phyloP scores from a whole-genome alignment of 2,329 filamentous ascomycete genomes.

The Claviceps sorghi region DNA sequence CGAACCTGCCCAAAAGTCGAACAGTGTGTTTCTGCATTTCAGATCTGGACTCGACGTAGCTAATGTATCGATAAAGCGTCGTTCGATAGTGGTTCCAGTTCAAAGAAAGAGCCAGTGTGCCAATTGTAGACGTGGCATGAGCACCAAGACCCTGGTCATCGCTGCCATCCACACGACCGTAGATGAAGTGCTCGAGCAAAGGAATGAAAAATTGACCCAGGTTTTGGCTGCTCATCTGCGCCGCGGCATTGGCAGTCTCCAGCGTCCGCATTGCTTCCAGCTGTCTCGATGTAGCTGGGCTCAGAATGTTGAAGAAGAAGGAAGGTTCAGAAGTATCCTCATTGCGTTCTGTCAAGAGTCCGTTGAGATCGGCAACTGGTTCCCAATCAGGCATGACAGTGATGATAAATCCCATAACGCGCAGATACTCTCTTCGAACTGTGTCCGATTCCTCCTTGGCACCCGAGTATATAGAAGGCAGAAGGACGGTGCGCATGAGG shows the following conservation, averaged over 20 bases:
- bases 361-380: slow-evolving; percentile 58
- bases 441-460: slow-evolving; percentile 68
- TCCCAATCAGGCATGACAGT: slow-evolving; percentile 54
- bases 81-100: slow-evolving; percentile 87
- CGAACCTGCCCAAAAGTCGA: slow-evolving; percentile 63
- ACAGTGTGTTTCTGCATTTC: slow-evolving; percentile 78
- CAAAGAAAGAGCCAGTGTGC: slow-evolving; percentile 56
- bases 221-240: slow-evolving; percentile 59
- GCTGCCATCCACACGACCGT: slow-evolving; percentile 55
- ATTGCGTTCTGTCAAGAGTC: slow-evolving; percentile 44
- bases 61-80: slow-evolving; percentile 68
- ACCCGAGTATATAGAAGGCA: slow-evolving; percentile 65
- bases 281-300: slow-evolving; percentile 76
- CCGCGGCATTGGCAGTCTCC: slow-evolving; percentile 48
- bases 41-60: slow-evolving; percentile 65
- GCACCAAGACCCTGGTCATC: slow-evolving; percentile 80
- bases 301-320: slow-evolving; percentile 87
- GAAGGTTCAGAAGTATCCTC: slow-evolving; percentile 53
- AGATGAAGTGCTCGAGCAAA: slow-evolving; percentile 85
- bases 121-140: slow-evolving; percentile 71
- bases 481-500: slow-evolving; percentile 48
- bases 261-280: slow-evolving; percentile 70
- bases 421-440: slow-evolving; percentile 68
- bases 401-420: slow-evolving; percentile 66
- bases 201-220: slow-evolving; percentile 80